Conservation (phyloP, 139 green algal genomes). For the Auxenochlorella protothecoides region DNA sequence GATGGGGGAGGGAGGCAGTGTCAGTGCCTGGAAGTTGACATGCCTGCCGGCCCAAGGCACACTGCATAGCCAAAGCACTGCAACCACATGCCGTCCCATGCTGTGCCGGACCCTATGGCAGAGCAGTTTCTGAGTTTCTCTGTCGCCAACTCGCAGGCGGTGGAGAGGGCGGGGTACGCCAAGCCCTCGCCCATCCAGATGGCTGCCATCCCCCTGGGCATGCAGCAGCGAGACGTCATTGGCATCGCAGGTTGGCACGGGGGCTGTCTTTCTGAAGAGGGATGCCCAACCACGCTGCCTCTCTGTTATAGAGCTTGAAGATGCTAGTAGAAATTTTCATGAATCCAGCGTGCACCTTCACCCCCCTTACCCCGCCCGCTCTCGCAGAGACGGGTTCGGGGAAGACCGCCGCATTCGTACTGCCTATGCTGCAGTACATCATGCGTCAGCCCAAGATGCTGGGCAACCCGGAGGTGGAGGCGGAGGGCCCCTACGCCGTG, state of each 20-base stretch:
- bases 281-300: no score
- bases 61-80: no score
- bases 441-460: slow-evolving; percentile 82
- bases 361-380: background rate
- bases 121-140: background rate
- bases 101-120: no score
- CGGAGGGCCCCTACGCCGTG: slow-evolving; percentile 83
- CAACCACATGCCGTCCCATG: no score
- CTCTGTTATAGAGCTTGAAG: background rate
- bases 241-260: slow-evolving; percentile 52
- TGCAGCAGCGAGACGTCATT: slow-evolving; percentile 89
- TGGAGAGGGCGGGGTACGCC: slow-evolving; percentile 70
- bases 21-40: no score
- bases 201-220: slow-evolving; percentile 87
- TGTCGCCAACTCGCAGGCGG: slow-evolving; percentile 25
- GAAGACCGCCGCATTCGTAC: slow-evolving; percentile 95
- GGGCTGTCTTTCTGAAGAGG: no score
- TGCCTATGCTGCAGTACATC: slow-evolving; percentile 95
- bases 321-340: background rate
- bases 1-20: background rate
- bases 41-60: no score
- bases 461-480: slow-evolving; percentile 57
- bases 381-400: slow-evolving; percentile 80
- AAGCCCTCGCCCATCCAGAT: slow-evolving; percentile 97
- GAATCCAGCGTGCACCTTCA: background rate